Percentiles rank a stretch among this genome's conserved stretches.
Evolutionary conservation across 2,329 filamentous ascomycete genomes (phyloP).

Genomic region (Scleromitrula shiraiana): DNA sequence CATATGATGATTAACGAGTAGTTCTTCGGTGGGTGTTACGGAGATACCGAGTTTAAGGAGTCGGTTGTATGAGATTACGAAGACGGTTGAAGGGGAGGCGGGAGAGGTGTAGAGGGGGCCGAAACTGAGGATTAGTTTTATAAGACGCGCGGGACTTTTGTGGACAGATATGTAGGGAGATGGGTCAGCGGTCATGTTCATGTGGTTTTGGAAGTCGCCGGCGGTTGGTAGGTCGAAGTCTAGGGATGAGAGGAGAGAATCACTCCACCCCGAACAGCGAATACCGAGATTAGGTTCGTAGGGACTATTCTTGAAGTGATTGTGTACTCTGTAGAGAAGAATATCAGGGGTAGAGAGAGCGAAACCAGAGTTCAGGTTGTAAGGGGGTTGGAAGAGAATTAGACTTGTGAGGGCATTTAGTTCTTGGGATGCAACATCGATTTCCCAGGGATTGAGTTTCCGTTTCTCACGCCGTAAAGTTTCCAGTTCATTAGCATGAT

Average conservation of each 20-base stretch:
- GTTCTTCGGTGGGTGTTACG: not conserved
- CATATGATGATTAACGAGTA: not conserved
- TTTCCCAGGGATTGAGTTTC: not conserved
- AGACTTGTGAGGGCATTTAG: not conserved
- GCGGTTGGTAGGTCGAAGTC: not conserved
- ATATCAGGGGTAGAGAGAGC: too few species aligned
- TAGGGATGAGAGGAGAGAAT: not conserved
- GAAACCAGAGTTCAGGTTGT: too few species aligned
- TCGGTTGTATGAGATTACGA: not conserved
- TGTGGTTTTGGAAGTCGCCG: not conserved
- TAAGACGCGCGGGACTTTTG: not conserved
- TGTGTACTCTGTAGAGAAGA: not conserved
- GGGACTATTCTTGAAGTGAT: too few species aligned
- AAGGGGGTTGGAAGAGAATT: too few species aligned
- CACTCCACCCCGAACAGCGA: not conserved
- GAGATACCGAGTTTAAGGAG: not conserved
- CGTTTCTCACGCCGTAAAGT: not conserved
- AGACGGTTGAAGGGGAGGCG: not conserved
- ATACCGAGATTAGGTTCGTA: not conserved
- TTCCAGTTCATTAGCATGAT: not conserved
- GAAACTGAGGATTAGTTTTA: not conserved
- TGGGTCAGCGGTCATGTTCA: fast-evolving
- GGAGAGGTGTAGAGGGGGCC: not conserved
- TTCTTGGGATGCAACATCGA: not conserved
- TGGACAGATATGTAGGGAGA: not conserved